Evolutionary conservation across 805 yeast species (phyloP).

Genomic region (Danielia oregonensis): DNA sequence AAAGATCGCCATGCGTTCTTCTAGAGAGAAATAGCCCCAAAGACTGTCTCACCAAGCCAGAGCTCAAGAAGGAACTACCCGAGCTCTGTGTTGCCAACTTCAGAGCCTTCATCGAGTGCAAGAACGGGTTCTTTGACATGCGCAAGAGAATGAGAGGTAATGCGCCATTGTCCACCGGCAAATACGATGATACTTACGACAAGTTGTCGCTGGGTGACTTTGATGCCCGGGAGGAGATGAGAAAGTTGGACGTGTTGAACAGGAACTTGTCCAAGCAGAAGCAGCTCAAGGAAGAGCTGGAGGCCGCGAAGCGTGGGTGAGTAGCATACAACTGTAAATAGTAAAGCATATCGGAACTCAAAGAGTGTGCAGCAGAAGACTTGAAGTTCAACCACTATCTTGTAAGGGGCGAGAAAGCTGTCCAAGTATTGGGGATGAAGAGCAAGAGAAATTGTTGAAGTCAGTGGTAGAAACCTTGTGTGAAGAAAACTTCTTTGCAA

Average conservation of each 20-base stretch:
- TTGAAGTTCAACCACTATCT: not conserved
- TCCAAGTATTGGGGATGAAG: no score
- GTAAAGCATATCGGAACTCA: not conserved
- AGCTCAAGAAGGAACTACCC: constrained; percentile 72
- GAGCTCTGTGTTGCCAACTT: constrained; percentile 84
- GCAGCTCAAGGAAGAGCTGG: constrained; percentile 28
- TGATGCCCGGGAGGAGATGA: constrained; percentile 76
- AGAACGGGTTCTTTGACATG: constrained; percentile 87
- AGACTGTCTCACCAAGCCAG: constrained; percentile 80
- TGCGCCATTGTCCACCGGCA: constrained; percentile 90
- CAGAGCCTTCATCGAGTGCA: constrained; percentile 84
- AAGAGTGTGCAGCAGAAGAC: no score
- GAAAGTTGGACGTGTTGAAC: constrained; percentile 61
- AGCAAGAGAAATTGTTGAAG: no score
- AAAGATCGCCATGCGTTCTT: constrained; percentile 94
- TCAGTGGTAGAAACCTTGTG: no score
- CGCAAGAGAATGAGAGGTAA: constrained; percentile 88
- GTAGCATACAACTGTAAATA: constrained; percentile 2
- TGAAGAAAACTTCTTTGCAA: no score
- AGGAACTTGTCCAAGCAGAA: constrained; percentile 39
- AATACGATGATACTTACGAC: constrained; percentile 82
- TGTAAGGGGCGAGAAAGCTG: not conserved
- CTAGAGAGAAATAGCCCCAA: constrained; percentile 86
- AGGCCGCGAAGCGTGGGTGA: constrained; percentile 12
- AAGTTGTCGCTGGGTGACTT: constrained; percentile 77